Conservation (phyloP, 495 filamentous ascomycete genomes). For the Lasiosphaeria miniovina region DNA sequence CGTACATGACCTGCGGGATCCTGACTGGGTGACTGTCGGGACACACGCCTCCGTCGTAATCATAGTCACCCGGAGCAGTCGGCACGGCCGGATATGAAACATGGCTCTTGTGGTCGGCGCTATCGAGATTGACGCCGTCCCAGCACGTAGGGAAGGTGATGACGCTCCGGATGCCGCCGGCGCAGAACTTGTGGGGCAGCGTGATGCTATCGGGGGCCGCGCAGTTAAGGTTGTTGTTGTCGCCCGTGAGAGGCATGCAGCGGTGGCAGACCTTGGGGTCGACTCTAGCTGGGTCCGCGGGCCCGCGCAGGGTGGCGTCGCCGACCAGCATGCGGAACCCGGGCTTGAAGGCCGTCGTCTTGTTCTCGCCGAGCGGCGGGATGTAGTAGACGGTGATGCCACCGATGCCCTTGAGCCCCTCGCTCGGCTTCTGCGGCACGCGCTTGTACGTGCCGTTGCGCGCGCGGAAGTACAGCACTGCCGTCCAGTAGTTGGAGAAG, state of each 20-base stretch:
- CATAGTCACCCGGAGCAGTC: slow-evolving; percentile 3
- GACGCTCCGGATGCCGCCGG: slow-evolving; percentile 33
- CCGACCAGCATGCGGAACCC: slow-evolving; percentile 45
- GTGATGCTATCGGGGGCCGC: slow-evolving; percentile 22
- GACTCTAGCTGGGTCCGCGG: not conserved
- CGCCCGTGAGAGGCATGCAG: slow-evolving; percentile 22
- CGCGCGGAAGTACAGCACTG: slow-evolving; percentile 19
- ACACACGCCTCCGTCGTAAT: slow-evolving; percentile 27
- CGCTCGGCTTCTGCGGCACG: slow-evolving; percentile 27
- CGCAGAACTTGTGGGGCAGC: slow-evolving; percentile 29
- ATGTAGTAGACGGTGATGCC: slow-evolving; percentile 46
- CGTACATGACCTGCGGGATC: slow-evolving; percentile 36
- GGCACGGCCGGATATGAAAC: slow-evolving; percentile 31
- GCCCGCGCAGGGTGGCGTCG: not conserved
- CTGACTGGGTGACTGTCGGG: slow-evolving; percentile 27
- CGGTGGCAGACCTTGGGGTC: slow-evolving; percentile 34
- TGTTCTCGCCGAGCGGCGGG: slow-evolving; percentile 35
- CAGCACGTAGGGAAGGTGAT: slow-evolving; percentile 27
- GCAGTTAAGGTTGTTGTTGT: slow-evolving; percentile 17
- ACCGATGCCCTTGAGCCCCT: slow-evolving; percentile 34
- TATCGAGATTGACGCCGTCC: slow-evolving; percentile 23
- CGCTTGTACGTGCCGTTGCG: slow-evolving; percentile 5
- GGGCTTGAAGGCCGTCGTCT: slow-evolving; percentile 39
- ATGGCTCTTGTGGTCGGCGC: slow-evolving; percentile 35
- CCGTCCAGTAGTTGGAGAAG: slow-evolving; percentile 47